Evolutionary conservation across 495 filamentous ascomycete species (phyloP).

Genomic region (Delitschia confertaspora): DNA sequence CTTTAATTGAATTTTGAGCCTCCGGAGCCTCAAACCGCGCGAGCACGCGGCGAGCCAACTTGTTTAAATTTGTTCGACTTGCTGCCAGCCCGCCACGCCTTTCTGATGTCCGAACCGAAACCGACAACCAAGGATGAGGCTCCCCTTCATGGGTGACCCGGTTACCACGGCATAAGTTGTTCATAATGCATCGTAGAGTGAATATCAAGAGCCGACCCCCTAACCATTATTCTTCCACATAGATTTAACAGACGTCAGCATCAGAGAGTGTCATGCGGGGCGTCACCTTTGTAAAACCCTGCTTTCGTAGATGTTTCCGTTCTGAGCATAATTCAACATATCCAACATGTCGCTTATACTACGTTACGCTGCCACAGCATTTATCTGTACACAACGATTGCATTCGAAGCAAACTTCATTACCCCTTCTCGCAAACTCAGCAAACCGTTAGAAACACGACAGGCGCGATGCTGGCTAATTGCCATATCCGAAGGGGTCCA

Average conservation of each 20-base stretch:
- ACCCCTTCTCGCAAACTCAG: no score
- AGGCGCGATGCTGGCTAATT: no score
- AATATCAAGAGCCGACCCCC: no score
- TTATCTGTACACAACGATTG: conserved; percentile 1
- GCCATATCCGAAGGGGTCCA: no score
- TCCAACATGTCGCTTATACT: no score
- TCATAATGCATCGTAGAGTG: no score
- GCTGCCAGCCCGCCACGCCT: conserved; percentile 8
- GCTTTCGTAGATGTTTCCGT: no score
- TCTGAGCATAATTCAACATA: no score
- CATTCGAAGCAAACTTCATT: conserved; percentile 15
- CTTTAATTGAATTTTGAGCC: conserved; percentile 17
- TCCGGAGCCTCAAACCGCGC: conserved; percentile 11
- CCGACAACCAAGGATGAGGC: conserved; percentile 6
- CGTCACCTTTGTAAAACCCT: conserved; percentile 1
- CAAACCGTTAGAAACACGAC: conserved; percentile 1
- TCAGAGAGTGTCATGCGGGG: neutral
- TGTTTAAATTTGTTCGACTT: conserved; percentile 6
- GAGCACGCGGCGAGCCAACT: conserved; percentile 13
- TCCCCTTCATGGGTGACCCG: no score
- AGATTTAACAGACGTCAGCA: no score
- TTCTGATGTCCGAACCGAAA: neutral
- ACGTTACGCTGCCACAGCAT: conserved; percentile 6
- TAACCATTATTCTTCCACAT: no score
- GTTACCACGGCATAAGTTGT: no score